Conservation (phyloP, 345 rosid species). For the Hibiscus tridactylites region DNA sequence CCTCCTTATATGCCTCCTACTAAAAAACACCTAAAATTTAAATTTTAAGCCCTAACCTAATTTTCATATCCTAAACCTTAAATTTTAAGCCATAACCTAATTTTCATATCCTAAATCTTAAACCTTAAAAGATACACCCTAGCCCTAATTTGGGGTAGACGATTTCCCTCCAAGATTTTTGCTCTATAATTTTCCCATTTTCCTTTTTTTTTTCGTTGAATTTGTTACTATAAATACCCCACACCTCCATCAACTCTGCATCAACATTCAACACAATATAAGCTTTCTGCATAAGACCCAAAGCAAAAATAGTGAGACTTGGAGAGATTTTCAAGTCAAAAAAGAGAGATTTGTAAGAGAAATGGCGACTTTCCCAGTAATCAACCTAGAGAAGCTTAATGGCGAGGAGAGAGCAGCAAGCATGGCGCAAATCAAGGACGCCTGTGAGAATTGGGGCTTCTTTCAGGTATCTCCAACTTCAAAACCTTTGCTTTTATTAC, state of each 20-base stretch:
- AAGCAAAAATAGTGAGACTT: background rate
- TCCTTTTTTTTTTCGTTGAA: no score
- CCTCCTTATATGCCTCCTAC: no score
- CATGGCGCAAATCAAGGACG: constrained; percentile 77
- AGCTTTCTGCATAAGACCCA: background rate
- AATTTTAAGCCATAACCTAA: no score
- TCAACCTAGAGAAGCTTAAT: constrained; percentile 53
- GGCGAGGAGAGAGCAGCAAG: constrained; percentile 52
- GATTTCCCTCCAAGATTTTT: no score
- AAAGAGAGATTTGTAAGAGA: background rate
- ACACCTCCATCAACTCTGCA: background rate
- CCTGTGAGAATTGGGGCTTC: constrained; percentile 98
- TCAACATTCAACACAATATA: background rate
- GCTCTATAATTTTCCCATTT: no score
- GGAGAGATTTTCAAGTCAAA: background rate
- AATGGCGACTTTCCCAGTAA: constrained; percentile 46
- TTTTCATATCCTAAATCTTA: no score
- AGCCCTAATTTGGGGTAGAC: no score
- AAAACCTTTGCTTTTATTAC: background rate
- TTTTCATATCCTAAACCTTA: no score
- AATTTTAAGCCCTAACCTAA: no score
- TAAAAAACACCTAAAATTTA: no score
- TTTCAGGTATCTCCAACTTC: constrained; percentile 51
- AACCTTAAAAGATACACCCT: no score
- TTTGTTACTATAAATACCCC: constrained; percentile 19